A percentile compares a stretch with the other conserved stretches of the same genome.
These are phyloP conservation scores for Jamesozyma hellenica DNA, from an alignment of 805 yeast genomes.

Conservation along the genomic window DNA sequence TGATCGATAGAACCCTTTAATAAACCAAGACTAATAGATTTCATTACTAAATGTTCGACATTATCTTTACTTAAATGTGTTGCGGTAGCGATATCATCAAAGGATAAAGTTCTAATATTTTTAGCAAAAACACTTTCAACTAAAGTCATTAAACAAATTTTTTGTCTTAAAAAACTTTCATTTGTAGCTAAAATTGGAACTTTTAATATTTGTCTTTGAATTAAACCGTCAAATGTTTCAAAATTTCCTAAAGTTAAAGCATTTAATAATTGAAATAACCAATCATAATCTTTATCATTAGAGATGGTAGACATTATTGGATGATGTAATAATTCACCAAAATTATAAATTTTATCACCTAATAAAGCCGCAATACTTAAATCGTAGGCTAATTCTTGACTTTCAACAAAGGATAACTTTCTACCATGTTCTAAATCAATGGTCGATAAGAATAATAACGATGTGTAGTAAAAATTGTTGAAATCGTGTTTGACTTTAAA, in stretches of 20 bases:
- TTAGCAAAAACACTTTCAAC: slow-evolving; percentile 80
- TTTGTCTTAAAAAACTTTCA: slow-evolving; percentile 68
- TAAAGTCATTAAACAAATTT: slow-evolving; percentile 84
- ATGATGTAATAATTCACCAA: slow-evolving; percentile 89
- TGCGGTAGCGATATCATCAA: slow-evolving; percentile 62
- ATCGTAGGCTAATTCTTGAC: slow-evolving; percentile 55
- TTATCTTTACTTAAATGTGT: slow-evolving; percentile 51
- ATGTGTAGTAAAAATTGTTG: slow-evolving; percentile 70
- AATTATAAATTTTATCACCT: slow-evolving; percentile 88
- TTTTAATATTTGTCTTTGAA: slow-evolving; percentile 31
- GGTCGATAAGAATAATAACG: slow-evolving; percentile 74
- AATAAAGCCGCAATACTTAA: slow-evolving; percentile 76
- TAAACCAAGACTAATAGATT: slow-evolving; percentile 74
- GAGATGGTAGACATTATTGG: slow-evolving; percentile 55
- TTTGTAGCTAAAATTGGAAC: slow-evolving; percentile 49
- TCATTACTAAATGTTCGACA: slow-evolving; percentile 86
- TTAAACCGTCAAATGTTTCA: slow-evolving; percentile 46
- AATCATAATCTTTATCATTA: slow-evolving; percentile 40
- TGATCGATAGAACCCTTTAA: slow-evolving; percentile 88
- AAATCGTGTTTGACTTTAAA: slow-evolving; percentile 69
- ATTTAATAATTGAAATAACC: slow-evolving; percentile 65
- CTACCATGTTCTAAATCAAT: slow-evolving; percentile 33
- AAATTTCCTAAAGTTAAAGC: slow-evolving; percentile 75
- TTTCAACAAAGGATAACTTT: slow-evolving; percentile 21
- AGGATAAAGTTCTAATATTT: slow-evolving; percentile 61